Conservation (phyloP, 306 rosid genomes). For the Sesbania bispinosa region DNA sequence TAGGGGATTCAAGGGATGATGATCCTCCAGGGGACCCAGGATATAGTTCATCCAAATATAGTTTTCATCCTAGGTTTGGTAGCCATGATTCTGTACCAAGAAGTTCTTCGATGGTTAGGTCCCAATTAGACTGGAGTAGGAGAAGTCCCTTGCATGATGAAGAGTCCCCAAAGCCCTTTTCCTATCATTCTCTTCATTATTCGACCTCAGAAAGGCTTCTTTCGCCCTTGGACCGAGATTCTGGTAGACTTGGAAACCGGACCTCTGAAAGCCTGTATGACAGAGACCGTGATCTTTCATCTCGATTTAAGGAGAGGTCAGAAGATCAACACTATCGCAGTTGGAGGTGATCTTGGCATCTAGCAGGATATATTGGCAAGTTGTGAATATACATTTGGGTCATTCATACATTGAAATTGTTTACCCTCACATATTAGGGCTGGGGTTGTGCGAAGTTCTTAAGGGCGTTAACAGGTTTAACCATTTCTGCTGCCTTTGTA, state of each 20-base stretch:
- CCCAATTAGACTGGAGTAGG: conserved; percentile 52
- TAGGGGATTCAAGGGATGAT: conserved; percentile 61
- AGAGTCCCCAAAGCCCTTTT: conserved; percentile 33
- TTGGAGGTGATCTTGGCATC: conserved; percentile 40
- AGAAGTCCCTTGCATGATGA: conserved; percentile 49
- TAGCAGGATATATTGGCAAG: conserved; percentile 10
- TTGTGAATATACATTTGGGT: conserved; percentile 4
- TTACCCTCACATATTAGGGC: conserved; percentile 4
- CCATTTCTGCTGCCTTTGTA: conserved; percentile 15
- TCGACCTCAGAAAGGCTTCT: conserved; percentile 36
- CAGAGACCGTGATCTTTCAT: conserved; percentile 33
- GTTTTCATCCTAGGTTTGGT: conserved; percentile 63
- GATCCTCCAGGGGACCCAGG: conserved; percentile 81
- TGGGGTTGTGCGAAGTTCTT: conserved; percentile 31
- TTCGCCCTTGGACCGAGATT: conserved; percentile 36
- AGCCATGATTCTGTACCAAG: conserved; percentile 41
- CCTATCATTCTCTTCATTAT: conserved; percentile 40
- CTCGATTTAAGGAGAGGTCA: conserved; percentile 34
- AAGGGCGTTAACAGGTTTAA: conserved; percentile 18
- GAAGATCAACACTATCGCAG: conserved; percentile 48
- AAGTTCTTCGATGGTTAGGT: conserved; percentile 40
- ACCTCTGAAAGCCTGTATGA: conserved; percentile 31
- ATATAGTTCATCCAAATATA: conserved; percentile 38
- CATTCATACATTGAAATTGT: neutral
- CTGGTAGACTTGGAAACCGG: conserved; percentile 34